These are phyloP conservation scores for Turritis glabra DNA, from an alignment of 345 rosid genomes.

Conservation along the genomic window DNA sequence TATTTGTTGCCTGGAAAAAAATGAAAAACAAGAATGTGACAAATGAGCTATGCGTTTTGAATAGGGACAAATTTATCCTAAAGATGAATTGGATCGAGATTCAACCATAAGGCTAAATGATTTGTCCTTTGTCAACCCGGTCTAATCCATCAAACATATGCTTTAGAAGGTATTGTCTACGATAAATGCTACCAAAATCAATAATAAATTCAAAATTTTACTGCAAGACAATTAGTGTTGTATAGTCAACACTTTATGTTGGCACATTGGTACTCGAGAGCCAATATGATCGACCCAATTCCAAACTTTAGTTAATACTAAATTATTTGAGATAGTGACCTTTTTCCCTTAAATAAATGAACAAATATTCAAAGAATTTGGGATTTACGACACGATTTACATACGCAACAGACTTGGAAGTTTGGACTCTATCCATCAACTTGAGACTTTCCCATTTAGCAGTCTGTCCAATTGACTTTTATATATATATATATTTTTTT, in stretches of 20 bases:
- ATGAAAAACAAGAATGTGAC: too few species aligned
- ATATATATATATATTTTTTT: neutral
- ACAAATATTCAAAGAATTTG: neutral
- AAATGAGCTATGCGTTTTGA: too few species aligned
- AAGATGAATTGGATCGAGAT: too few species aligned
- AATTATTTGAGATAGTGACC: neutral
- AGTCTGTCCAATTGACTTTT: neutral
- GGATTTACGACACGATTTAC: neutral
- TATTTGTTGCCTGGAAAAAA: too few species aligned
- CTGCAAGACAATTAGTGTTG: neutral
- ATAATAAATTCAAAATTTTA: too few species aligned
- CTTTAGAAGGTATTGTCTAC: too few species aligned
- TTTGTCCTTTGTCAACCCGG: too few species aligned
- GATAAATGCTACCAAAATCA: too few species aligned
- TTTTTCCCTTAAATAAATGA: neutral
- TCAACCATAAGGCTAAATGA: too few species aligned
- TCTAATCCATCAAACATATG: too few species aligned
- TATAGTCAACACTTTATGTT: neutral
- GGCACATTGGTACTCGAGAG: neutral
- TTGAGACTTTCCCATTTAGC: neutral
- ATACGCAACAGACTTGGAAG: neutral
- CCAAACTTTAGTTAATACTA: too few species aligned
- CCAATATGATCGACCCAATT: neutral
- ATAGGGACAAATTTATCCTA: too few species aligned
- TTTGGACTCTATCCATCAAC: conserved; percentile 2